Percentiles rank a stretch among this genome's conserved stretches.
These are phyloP conservation scores for Herpetomonas tarakana DNA, from an alignment of 208 protist genomes.

Conservation along the genomic window DNA sequence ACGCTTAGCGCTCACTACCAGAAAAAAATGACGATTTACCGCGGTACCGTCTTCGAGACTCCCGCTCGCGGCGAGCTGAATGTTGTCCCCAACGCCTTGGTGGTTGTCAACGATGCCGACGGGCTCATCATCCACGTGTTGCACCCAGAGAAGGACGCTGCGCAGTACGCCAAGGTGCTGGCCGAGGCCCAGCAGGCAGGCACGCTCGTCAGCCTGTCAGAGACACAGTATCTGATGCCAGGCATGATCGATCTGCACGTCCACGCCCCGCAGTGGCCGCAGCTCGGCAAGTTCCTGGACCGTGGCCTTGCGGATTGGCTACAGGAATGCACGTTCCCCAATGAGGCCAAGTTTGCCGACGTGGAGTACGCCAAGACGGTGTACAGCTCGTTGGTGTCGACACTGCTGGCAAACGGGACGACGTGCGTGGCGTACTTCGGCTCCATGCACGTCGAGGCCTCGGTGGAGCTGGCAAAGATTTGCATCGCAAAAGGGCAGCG, in stretches of 20 bases:
- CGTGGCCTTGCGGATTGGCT: constrained; percentile 89
- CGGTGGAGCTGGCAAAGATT: constrained; percentile 69
- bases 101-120: constrained; percentile 31
- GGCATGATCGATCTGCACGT: constrained; percentile 94
- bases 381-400: constrained; percentile 71
- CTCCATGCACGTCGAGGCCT: constrained; percentile 84
- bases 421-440: constrained; percentile 92
- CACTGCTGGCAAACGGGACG: constrained; percentile 82
- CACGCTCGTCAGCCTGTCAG: constrained; percentile 30
- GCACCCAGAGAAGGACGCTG: constrained; percentile 26
- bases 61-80: constrained; percentile 33
- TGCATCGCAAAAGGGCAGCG: constrained; percentile 82
- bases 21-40: constrained; percentile 21
- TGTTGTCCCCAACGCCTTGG: constrained; percentile 39
- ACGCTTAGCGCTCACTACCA: too few species aligned
- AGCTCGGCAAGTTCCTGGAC: constrained; percentile 86
- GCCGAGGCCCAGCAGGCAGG: constrained; percentile 18
- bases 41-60: constrained; percentile 56
- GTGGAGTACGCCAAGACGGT: constrained; percentile 59
- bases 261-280: constrained; percentile 92
- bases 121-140: constrained; percentile 50
- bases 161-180: constrained; percentile 11
- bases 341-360: constrained; percentile 86
- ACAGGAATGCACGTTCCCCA: constrained; percentile 90
- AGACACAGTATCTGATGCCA: constrained; percentile 69